Evolutionary conservation across 257 asterid species (phyloP).

Genomic region (Solanum peruvianum): DNA sequence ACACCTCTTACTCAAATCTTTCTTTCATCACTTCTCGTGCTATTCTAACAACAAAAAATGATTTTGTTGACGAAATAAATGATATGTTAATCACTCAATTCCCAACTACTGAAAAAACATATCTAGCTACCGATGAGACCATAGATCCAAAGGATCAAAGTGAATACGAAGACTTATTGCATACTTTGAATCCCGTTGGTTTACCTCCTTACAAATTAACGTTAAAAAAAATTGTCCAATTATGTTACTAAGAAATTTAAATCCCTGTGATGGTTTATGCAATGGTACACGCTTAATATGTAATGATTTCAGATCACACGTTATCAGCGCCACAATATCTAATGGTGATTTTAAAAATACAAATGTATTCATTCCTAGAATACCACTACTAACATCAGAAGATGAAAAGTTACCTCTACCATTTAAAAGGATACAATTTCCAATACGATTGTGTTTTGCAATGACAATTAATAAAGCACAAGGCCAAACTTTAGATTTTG

Average conservation of each 20-base stretch:
- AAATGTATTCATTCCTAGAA: background rate
- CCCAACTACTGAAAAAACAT: no score
- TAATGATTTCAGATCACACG: background rate
- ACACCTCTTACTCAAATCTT: no score
- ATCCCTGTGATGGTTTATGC: background rate
- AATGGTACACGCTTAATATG: background rate
- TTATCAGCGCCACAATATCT: background rate
- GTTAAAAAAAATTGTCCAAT: background rate
- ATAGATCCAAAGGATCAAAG: background rate
- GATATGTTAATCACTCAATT: no score
- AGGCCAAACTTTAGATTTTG: no score
- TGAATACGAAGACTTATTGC: background rate
- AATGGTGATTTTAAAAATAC: background rate
- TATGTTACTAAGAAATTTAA: background rate
- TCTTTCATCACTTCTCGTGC: no score
- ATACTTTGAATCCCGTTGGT: background rate
- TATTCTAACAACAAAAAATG: no score
- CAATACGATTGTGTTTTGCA: no score
- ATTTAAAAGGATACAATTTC: no score
- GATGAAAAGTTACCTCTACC: no score
- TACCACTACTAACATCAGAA: background rate
- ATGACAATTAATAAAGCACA: no score
- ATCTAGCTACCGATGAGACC: background rate
- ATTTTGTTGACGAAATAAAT: no score
- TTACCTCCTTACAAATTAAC: background rate